Evolutionary conservation across 108 stramenopile species (phyloP).

Genomic region (Bacterosira constricta): DNA sequence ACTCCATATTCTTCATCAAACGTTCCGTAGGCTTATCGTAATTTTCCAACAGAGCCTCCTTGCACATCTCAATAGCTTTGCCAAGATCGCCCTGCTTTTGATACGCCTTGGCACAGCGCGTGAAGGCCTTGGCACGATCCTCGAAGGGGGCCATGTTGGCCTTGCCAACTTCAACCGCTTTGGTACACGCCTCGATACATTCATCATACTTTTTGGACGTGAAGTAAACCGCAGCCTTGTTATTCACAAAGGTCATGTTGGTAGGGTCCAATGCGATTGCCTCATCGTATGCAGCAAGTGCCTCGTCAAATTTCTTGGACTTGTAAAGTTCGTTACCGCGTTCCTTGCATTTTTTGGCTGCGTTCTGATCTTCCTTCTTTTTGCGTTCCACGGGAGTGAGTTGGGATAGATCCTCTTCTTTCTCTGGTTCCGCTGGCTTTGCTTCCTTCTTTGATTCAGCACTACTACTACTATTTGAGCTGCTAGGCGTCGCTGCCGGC

Average conservation of each 20-base stretch:
- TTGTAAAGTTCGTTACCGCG: constrained; percentile 95
- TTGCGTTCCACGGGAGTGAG: constrained; percentile 83
- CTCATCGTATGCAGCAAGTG: constrained; percentile 95
- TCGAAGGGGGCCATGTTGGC: constrained; percentile 89
- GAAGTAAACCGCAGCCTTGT: constrained; percentile 98
- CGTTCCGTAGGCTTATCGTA: constrained; percentile 91
- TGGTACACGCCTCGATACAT: constrained; percentile 81
- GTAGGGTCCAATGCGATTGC: constrained; percentile 95
- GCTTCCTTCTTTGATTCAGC: constrained; percentile 29
- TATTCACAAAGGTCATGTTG: constrained; percentile 94
- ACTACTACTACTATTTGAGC: constrained; percentile 7
- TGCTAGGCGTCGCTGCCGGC: not conserved
- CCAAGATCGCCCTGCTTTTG: constrained; percentile 89
- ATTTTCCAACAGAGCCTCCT: constrained; percentile 84
- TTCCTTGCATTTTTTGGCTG: constrained; percentile 82
- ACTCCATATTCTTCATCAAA: constrained; percentile 92
- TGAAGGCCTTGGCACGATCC: constrained; percentile 93
- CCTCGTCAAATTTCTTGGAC: constrained; percentile 92
- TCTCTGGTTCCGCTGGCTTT: constrained; percentile 34
- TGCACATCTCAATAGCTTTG: constrained; percentile 91
- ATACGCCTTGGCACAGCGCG: constrained; percentile 93
- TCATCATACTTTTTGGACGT: constrained; percentile 91
- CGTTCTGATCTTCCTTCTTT: constrained; percentile 80
- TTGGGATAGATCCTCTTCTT: constrained; percentile 77
- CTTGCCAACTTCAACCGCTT: constrained; percentile 93